Conservation (phyloP, 495 filamentous ascomycete genomes). For the Penicillium alfredii region DNA sequence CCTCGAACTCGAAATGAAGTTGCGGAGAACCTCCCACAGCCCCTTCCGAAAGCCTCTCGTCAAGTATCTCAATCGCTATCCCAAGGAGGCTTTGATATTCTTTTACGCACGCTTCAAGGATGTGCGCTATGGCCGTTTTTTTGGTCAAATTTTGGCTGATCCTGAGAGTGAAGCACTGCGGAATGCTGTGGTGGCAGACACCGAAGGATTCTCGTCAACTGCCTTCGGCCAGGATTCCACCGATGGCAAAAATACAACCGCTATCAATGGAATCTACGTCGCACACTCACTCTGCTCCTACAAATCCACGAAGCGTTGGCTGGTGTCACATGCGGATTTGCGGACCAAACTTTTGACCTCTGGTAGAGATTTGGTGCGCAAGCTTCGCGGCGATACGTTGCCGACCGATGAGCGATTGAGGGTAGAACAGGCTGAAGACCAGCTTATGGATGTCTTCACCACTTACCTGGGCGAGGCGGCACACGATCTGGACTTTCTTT, state of each 20-base stretch:
- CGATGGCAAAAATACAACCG: slow-evolving; percentile 62
- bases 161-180: slow-evolving; percentile 68
- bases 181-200: slow-evolving; percentile 64
- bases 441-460: slow-evolving; percentile 80
- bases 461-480: slow-evolving; percentile 67
- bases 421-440: slow-evolving; percentile 81
- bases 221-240: slow-evolving; percentile 54
- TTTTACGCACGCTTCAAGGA: slow-evolving; percentile 71
- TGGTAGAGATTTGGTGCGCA: slow-evolving; percentile 69
- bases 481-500: slow-evolving; percentile 82
- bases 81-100: slow-evolving; percentile 77
- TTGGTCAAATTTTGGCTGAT: slow-evolving; percentile 81
- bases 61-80: slow-evolving; percentile 89
- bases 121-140: slow-evolving; percentile 84
- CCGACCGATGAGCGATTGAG: slow-evolving; percentile 70
- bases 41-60: slow-evolving; percentile 91
- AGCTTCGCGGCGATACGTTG: slow-evolving; percentile 61
- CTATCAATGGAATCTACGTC: slow-evolving; percentile 83
- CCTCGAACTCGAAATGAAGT: slow-evolving; percentile 75
- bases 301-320: slow-evolving; percentile 55
- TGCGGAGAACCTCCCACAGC: slow-evolving; percentile 85
- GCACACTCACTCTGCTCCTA: slow-evolving; percentile 63
- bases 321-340: slow-evolving; percentile 69
- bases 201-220: slow-evolving; percentile 59
- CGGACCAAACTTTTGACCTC: slow-evolving; percentile 59